phyloP scores from a whole-genome alignment of 768 basidiomycete genomes.

The Termitomyces sp. region DNA sequence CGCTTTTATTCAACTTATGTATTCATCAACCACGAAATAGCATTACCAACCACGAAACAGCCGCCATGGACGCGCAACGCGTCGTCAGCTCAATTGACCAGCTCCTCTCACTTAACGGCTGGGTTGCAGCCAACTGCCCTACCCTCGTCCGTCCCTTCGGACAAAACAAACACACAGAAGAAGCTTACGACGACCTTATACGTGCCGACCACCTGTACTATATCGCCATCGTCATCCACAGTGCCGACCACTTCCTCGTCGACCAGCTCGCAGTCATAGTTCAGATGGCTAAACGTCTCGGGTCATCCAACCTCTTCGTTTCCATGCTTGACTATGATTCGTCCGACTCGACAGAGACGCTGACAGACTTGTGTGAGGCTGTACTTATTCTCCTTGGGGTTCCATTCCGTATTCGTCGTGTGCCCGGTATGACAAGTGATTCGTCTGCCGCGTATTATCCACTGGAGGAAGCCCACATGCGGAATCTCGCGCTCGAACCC shows the following conservation, averaged over 20 bases:
- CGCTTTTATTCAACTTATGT: not conserved
- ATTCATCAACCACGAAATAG: slow-evolving; percentile 31
- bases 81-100: slow-evolving; percentile 90
- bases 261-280: slow-evolving; percentile 98
- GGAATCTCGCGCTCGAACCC: slow-evolving; percentile 91
- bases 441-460: slow-evolving; percentile 92
- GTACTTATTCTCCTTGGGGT: slow-evolving; percentile 92
- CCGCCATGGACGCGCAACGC: slow-evolving; percentile 86
- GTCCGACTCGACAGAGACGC: slow-evolving; percentile 89
- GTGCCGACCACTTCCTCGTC: slow-evolving; percentile 97
- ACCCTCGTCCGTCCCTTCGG: slow-evolving; percentile 94
- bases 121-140: slow-evolving; percentile 96
- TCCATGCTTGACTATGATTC: slow-evolving; percentile 98
- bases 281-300: slow-evolving; percentile 89
- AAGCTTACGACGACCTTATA: slow-evolving; percentile 87
- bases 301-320: slow-evolving; percentile 88
- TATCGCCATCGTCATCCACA: slow-evolving; percentile 93
- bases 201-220: slow-evolving; percentile 85
- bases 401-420: slow-evolving; percentile 88
- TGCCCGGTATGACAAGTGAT: slow-evolving; percentile 90
- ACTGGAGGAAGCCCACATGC: slow-evolving; percentile 89
- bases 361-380: slow-evolving; percentile 93
- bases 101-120: slow-evolving; percentile 92
- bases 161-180: slow-evolving; percentile 73
- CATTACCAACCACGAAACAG: slow-evolving; percentile 79